Evolutionary conservation across 1,284 basidiomycete species (phyloP), one percentile per base, ranked within the genome.

Genomic region (Rhodotorula sp.): DNA sequence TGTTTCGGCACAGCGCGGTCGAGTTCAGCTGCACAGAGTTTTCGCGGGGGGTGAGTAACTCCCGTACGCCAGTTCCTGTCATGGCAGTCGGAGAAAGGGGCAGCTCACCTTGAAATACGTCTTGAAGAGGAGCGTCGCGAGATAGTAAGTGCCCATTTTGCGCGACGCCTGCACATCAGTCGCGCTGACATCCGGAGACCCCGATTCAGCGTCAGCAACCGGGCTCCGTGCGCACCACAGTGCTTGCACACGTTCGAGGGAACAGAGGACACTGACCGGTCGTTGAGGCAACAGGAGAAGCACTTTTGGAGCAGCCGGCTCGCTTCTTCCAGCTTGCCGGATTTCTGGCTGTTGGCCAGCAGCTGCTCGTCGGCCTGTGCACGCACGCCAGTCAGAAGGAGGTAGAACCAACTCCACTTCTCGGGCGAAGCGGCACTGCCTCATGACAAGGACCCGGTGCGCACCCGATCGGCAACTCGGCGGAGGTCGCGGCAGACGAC

Each of bases 111-210:
- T 89, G 85, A 98, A 97, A 83, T 99, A 99, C 63, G 89, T 92
- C 81, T 97, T 97, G 82, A 99, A 85, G 52, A 94, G 89, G 71
- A 97, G 84, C 12, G 90, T 91, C 1, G 95, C 94, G n/a, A 97
- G 87, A 78, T 94, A 92, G 82, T 98, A 99, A 0, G 94, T 88
- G 4, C 95, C 96, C 89, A 89, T 58, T 29, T 74, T 74, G 31
- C 71, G 39, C 18, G 61, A 74, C 20, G 58, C 60, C 26, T 10
- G 52, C 47, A 64, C 52, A 46, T 72, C 39, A 8, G 39, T n/a
- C 52, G 51, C 18, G 16, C 70, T 56, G 67, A n/a, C 39, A 23
- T 68, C 21, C 52, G 52, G 49, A 47, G 62, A 18, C 21, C 51
- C 64, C 34, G 68, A 26, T 49, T 51, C 34, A 72, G 69, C 23